These are phyloP conservation scores for Cordyceps fumosorosea DNA, from an alignment of 2,329 filamentous ascomycete species.

Conservation along the genomic window DNA sequence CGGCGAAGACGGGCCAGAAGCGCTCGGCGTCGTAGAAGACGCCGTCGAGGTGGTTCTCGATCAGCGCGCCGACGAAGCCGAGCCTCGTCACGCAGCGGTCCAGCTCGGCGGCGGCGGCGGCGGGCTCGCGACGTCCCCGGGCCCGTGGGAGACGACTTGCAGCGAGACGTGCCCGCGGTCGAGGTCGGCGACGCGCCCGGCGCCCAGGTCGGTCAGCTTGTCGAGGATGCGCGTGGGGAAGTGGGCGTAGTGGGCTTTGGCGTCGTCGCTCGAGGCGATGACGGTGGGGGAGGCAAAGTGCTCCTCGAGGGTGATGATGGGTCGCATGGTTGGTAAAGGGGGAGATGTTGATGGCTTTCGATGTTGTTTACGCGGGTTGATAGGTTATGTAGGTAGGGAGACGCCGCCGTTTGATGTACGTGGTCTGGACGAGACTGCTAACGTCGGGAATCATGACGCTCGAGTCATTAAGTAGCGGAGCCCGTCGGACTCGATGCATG, in stretches of 20 bases:
- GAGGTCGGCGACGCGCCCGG: conserved; percentile 18
- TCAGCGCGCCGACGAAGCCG: conserved; percentile 27
- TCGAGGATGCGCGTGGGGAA: conserved; percentile 17
- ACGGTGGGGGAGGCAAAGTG: conserved; percentile 26
- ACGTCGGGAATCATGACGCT: background rate
- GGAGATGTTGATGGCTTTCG: background rate
- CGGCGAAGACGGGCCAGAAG: conserved; percentile 24
- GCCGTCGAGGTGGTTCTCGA: conserved; percentile 24
- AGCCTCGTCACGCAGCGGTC: conserved; percentile 23
- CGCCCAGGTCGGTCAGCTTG: conserved; percentile 20
- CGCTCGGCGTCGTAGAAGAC: conserved; percentile 24
- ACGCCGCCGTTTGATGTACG: background rate
- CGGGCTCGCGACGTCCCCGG: conserved; percentile 19
- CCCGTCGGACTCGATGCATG: background rate
- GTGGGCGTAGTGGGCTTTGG: conserved; percentile 19
- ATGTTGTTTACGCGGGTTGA: background rate
- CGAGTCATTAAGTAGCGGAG: background rate
- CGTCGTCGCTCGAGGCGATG: conserved; percentile 11
- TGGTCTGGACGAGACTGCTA: background rate
- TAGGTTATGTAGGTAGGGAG: background rate
- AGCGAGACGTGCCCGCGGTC: conserved; percentile 21
- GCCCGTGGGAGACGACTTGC: conserved; percentile 16
- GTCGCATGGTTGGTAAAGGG: conserved; percentile 12
- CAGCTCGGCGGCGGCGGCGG: conserved; percentile 24
- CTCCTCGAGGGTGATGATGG: conserved; percentile 36